phyloP scores from a whole-genome alignment of 306 rosid genomes.

The Quercus robur region DNA sequence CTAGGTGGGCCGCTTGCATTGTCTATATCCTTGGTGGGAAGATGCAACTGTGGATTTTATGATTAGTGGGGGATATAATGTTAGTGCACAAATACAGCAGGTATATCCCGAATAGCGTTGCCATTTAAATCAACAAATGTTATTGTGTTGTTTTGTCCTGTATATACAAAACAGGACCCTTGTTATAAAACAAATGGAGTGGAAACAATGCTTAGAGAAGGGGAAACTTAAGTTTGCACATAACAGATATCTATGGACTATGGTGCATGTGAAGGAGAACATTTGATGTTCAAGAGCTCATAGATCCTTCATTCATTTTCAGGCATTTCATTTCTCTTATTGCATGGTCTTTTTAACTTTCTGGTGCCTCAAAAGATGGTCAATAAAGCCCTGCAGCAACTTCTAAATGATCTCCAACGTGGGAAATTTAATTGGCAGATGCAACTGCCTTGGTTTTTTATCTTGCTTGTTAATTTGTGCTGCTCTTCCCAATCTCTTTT shows the following conservation, averaged over 20 bases:
- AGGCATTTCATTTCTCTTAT: neutral
- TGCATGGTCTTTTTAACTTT: neutral
- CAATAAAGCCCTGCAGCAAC: neutral
- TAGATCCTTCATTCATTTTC: neutral
- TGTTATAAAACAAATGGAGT: neutral
- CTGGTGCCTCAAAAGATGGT: neutral
- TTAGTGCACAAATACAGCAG: constrained; percentile 54
- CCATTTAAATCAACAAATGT: neutral
- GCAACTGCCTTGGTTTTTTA: neutral
- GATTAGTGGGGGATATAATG: constrained; percentile 84
- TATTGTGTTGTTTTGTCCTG: neutral
- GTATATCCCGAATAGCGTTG: constrained; percentile 22
- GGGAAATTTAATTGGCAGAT: neutral
- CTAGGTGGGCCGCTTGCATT: constrained; percentile 89
- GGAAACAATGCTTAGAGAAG: neutral
- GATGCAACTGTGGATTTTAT: constrained; percentile 79
- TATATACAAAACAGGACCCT: neutral
- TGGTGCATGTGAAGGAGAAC: neutral
- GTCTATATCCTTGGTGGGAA: constrained; percentile 86
- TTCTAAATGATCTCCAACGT: neutral
- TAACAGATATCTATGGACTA: neutral
- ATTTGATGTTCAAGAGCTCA: neutral
- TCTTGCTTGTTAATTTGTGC: neutral
- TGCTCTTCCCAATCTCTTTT: neutral
- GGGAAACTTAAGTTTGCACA: neutral